Conservation (phyloP, 2,329 filamentous ascomycete species). For the Graphiopsis chlorocephala region DNA sequence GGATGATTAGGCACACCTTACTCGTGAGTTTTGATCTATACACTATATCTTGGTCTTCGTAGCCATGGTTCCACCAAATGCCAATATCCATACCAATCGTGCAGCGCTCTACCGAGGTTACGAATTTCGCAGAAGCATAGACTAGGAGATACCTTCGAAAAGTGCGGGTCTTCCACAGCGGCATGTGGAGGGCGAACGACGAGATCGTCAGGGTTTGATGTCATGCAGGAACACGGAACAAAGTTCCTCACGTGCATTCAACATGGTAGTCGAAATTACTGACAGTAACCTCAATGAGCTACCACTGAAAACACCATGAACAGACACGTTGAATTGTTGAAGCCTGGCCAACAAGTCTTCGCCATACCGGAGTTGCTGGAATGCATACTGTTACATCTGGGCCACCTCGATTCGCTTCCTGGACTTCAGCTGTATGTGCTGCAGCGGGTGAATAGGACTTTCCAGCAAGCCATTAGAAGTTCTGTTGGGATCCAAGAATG, state of each 20-base stretch:
- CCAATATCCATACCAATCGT: not conserved
- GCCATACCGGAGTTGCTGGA: conserved; percentile 10
- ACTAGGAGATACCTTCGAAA: not conserved
- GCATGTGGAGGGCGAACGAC: conserved; percentile 13
- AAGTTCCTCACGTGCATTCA: not conserved
- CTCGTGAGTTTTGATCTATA: not conserved
- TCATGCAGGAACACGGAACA: not conserved
- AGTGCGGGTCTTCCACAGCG: conserved; percentile 1
- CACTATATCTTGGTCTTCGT: not conserved
- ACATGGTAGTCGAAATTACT: not conserved
- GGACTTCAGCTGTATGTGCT: conserved; percentile 5
- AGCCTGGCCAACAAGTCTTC: conserved; percentile 4
- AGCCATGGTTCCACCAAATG: not conserved
- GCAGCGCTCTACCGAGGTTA: not conserved
- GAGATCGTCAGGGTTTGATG: conserved; percentile 6
- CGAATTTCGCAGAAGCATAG: not conserved
- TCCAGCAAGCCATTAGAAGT: not conserved
- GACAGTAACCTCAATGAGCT: not conserved
- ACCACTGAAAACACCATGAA: not conserved
- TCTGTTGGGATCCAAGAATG: not conserved
- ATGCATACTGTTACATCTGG: conserved; percentile 5
- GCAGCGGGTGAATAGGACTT: conserved; percentile 1
- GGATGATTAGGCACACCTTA: not conserved
- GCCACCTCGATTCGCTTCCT: not conserved
- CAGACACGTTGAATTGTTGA: not conserved